Evolutionary conservation across 768 basidiomycete species (phyloP).

Genomic region (Leccinum pellstonianum): DNA sequence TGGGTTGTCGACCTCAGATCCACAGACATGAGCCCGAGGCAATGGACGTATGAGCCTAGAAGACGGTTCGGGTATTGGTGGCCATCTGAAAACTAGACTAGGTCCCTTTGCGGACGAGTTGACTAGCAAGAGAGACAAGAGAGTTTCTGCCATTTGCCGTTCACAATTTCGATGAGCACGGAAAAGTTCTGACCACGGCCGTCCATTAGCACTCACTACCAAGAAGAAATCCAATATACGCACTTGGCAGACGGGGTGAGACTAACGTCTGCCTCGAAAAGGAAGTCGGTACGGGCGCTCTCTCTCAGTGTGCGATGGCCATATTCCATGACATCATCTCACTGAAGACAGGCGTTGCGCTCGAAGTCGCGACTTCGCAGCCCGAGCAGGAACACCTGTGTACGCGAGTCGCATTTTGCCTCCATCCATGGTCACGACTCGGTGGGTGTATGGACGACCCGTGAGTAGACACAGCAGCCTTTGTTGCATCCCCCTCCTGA

Average conservation of each 20-base stretch:
- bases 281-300: constrained; percentile 1
- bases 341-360: constrained; percentile 40
- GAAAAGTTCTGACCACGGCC: no score
- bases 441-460: constrained; percentile 76
- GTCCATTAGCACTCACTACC: no score
- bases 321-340: constrained; percentile 6
- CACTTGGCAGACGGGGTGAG: not conserved
- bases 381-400: constrained; percentile 22
- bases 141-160: constrained; percentile 53
- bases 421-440: constrained; percentile 87
- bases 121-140: constrained; percentile 80
- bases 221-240: not conserved
- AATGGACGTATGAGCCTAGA: constrained; percentile 71
- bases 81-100: constrained; percentile 82
- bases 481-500: not conserved
- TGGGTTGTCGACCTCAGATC: constrained; percentile 62
- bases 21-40: constrained; percentile 42
- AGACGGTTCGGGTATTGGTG: constrained; percentile 62
- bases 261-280: constrained; percentile 2
- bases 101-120: constrained; percentile 82
- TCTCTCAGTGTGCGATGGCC: not conserved
- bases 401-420: constrained; percentile 60
- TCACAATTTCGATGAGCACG: no score
- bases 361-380: constrained; percentile 40
- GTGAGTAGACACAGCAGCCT: constrained; percentile 43